Percentiles rank a stretch among this genome's conserved stretches.
Evolutionary conservation across 176 grass and related monocot species (phyloP).

Genomic region (Leersia perrieri): DNA sequence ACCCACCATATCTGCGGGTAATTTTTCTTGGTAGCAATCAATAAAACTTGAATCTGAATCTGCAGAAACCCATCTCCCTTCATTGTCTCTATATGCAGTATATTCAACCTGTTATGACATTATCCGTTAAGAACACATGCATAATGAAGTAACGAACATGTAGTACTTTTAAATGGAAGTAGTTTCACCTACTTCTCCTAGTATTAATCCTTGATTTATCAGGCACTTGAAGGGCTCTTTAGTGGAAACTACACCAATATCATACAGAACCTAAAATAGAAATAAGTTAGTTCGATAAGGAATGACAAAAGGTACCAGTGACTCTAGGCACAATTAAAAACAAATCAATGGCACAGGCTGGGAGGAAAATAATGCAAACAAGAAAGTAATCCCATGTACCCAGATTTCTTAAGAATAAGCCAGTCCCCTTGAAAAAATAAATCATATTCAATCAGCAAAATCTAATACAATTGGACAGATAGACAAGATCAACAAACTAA

Average conservation of each 20-base stretch:
- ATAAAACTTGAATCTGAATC: slow-evolving; percentile 51
- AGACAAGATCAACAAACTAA: background rate
- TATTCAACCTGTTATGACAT: slow-evolving; percentile 77
- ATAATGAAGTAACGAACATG: background rate
- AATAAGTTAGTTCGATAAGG: slow-evolving; percentile 34
- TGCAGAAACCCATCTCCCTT: slow-evolving; percentile 78
- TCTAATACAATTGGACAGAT: background rate
- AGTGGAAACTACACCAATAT: slow-evolving; percentile 93
- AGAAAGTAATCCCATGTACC: background rate
- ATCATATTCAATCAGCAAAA: slow-evolving; percentile 9
- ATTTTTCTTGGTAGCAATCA: slow-evolving; percentile 73
- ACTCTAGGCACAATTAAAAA: background rate
- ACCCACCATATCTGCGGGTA: slow-evolving; percentile 76
- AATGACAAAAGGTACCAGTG: background rate
- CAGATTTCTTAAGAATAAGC: background rate
- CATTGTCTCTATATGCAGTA: slow-evolving; percentile 71
- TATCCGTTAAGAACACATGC: slow-evolving; percentile 30
- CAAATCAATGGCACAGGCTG: background rate
- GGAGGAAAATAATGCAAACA: background rate
- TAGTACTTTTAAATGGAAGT: background rate
- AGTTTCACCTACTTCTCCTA: slow-evolving; percentile 82
- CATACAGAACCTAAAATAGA: slow-evolving; percentile 76
- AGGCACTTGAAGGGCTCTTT: slow-evolving; percentile 97
- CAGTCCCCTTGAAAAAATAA: background rate
- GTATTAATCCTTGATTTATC: slow-evolving; percentile 99